phyloP scores from a whole-genome alignment of 2,329 filamentous ascomycete genomes.

The Colletotrichum tropicicola region DNA sequence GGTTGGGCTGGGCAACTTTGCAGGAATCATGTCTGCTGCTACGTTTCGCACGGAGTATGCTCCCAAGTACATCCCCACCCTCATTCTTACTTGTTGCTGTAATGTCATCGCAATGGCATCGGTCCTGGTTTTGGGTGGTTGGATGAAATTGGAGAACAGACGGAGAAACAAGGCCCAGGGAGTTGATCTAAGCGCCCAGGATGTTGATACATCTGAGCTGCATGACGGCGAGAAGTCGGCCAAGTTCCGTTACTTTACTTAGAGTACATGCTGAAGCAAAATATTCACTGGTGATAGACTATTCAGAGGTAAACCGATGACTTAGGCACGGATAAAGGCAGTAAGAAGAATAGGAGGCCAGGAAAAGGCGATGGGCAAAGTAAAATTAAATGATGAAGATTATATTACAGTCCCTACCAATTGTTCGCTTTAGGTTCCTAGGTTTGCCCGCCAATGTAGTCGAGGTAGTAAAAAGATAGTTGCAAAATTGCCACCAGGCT shows the following conservation, averaged over 20 bases:
- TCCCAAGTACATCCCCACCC: slow-evolving; percentile 56
- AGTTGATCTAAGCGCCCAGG: slow-evolving; percentile 41
- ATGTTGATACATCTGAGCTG: slow-evolving; percentile 48
- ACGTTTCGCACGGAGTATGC: slow-evolving; percentile 58
- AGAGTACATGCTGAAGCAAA: too few species aligned
- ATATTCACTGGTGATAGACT: too few species aligned
- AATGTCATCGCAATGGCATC: slow-evolving; percentile 51
- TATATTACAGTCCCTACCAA: too few species aligned
- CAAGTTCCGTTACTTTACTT: slow-evolving; percentile 45
- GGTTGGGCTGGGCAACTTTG: slow-evolving; percentile 59
- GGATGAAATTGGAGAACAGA: slow-evolving; percentile 55
- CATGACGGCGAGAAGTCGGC: slow-evolving; percentile 45
- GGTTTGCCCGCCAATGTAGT: too few species aligned
- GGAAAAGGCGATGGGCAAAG: too few species aligned
- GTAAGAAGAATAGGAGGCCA: too few species aligned
- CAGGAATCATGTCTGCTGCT: slow-evolving; percentile 43
- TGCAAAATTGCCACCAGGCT: too few species aligned
- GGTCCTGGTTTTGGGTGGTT: slow-evolving; percentile 47
- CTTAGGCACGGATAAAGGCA: too few species aligned
- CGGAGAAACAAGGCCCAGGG: slow-evolving; percentile 48
- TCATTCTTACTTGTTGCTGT: slow-evolving; percentile 50
- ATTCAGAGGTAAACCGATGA: too few species aligned
- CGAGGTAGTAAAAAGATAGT: too few species aligned
- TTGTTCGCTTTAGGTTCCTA: too few species aligned
- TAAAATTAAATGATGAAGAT: too few species aligned